Base-by-base conservation (phyloP, 1,139 yeast genomes). In the Zygotorulaspora mrakii region DNA sequence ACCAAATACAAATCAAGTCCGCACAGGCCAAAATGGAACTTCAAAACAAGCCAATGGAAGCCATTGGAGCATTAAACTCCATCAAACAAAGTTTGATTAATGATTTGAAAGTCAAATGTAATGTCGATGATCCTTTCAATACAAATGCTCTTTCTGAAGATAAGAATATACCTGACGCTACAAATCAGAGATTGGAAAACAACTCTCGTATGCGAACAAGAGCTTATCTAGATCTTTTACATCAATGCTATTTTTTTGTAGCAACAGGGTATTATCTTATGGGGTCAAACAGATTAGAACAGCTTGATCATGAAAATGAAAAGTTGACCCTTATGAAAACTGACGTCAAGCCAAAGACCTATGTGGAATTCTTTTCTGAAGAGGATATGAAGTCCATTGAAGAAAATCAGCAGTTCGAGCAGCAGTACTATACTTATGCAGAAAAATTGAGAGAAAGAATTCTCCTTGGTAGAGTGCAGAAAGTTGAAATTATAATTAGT, bases 191-290 rank as follows among this genome's bases (percentile, higher is more conserved):
- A 36, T 48, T 41, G 25, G 53, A 40, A 31, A 50, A 45, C 17
- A 47, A 43, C 24, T 40, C 59, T 1, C 5, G 25, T 45, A 9
- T 33, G 23, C 39, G 38, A 33, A 35, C 47, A 12, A 55, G 64
- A 34, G 44, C 48, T 2, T 50, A 55, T 3, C 25, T 63, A 37
- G 83, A 87, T 36, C 58, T 77, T 10, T 64, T 84, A 16, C 96
- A 89, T 59, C 79, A 88, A 40, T 74, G 82, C 35, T 82, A 76
- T 55, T 89, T 88, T 57, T 76, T 87, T 48, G 67, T 84, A 28
- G 98, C 88, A 0, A 82, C 95, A 0, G 81, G 88, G 0, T 79
- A 84, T 58, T 89, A 77, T 52, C 50, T 53, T 25, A 27, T 48
- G 14, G 65, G 65, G 12, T 52, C 63, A 2, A 49, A 55, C 16